Evolutionary conservation across 2,329 filamentous ascomycete genomes (phyloP).

Genomic region (Fonsecaea pugnacius): DNA sequence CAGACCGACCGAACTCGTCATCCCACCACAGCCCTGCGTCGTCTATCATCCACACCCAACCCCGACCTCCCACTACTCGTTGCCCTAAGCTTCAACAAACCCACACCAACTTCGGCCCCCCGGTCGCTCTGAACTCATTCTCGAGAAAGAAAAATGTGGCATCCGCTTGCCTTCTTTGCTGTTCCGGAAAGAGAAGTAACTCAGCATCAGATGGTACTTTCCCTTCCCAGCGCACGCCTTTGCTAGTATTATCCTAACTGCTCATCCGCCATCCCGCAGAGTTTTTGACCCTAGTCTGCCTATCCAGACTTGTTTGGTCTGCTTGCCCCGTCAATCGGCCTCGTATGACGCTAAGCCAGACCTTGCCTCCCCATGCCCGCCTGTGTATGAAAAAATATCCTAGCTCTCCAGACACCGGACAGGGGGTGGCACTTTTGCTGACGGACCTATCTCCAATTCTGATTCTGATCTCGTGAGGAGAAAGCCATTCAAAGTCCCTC

Average conservation of each 20-base stretch:
- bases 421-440: conserved; percentile 20
- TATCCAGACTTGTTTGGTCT: conserved; percentile 6
- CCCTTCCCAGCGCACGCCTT: conserved; percentile 7
- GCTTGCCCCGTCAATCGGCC: conserved; percentile 16
- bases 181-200: conserved; percentile 22
- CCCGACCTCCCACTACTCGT: not conserved
- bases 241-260: conserved; percentile 10
- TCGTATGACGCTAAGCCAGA: conserved; percentile 19
- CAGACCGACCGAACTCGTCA: conserved; percentile 6
- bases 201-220: conserved; percentile 11
- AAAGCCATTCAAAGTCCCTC: conserved; percentile 21
- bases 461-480: conserved; percentile 23
- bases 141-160: conserved; percentile 11
- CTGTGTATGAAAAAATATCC: conserved; percentile 22
- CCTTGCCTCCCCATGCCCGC: conserved; percentile 6
- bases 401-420: conserved; percentile 4
- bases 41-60: not conserved
- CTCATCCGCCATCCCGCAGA: conserved; percentile 15
- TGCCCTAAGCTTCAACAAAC: not conserved
- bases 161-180: conserved; percentile 1
- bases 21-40: conserved; percentile 12
- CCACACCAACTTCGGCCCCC: not conserved
- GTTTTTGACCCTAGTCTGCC: conserved; percentile 6
- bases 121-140: not conserved
- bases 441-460: conserved; percentile 25